Evolutionary conservation across 148 eudicot genomes (phyloP), one percentile per base, ranked within the genome.

Genomic region (Rhododendron vialii): DNA sequence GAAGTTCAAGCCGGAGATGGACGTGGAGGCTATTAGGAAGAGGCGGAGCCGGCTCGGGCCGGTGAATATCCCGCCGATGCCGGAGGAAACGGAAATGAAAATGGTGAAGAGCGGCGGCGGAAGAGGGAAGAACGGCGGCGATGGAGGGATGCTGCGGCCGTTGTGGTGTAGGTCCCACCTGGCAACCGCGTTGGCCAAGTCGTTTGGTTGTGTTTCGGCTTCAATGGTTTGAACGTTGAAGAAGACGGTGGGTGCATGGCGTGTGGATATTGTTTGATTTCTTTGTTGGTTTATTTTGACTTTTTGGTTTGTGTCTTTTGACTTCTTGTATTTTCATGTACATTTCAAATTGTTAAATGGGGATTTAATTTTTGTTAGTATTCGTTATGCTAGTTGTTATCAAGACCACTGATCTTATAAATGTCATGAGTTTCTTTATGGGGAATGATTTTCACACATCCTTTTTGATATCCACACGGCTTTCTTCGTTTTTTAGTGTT

Each of bases 1-100:
- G 82, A 89, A 89, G 88, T 88, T 89, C 61, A 89, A 88, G 88
- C 91, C 91, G 35, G 91, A 89, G 84, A 88, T 90, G 92, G 89
- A 88, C 50, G 82, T 84, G 50, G 82, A 82, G 26, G 88, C 84
- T 2, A 86, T 88, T 26, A 88, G 78, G 88, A 85, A 83, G 90
- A 81, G 89, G 83, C 86, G 85, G 84, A 36, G 61, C 47, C 80
- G 83, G 2, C 86, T 73, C 15, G 55, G 84, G 17, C 74, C 84
- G 18, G 41, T 67, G 80, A 80, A 82, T 83, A 36, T 55, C 15
- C 61, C 82, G 5, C 55, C 85, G 14, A 48, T 41, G 57, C 48
- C 59, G 84, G 84, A 20, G 71, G 75, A 28, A 28, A 69, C 17
- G 76, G 76, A 30, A 2, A 30, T 71, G 76, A 79, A 48, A 18